These are phyloP conservation scores for Leccinellum luteum DNA, from an alignment of 768 basidiomycete species.

Conservation along the genomic window DNA sequence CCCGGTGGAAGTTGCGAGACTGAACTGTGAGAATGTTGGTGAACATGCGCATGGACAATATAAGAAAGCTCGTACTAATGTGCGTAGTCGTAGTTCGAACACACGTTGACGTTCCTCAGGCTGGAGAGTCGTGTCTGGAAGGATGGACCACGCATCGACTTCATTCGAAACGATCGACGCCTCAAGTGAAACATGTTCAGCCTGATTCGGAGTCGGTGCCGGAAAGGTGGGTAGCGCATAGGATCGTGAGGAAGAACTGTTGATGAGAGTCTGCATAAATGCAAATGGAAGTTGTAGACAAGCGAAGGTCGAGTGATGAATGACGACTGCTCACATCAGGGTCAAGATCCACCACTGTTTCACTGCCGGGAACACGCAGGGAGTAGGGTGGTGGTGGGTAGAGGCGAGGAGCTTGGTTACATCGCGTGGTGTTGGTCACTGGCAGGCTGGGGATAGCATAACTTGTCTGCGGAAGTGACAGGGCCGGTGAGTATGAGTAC, in stretches of 20 bases:
- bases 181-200: background rate
- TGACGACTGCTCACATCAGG: background rate
- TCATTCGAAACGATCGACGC: background rate
- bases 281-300: too few relatives aligned
- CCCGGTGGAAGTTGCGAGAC: background rate
- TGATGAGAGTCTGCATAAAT: too few relatives aligned
- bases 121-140: background rate
- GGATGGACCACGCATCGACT: background rate
- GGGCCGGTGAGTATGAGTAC: background rate
- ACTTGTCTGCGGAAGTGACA: background rate
- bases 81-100: background rate
- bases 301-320: background rate
- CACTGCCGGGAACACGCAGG: background rate
- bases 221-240: background rate
- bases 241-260: too few relatives aligned
- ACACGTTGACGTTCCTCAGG: background rate
- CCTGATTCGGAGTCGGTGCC: background rate
- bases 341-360: background rate
- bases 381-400: background rate
- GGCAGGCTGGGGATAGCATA: background rate
- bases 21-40: background rate
- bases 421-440: background rate
- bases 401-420: background rate
- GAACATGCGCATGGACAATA: too few relatives aligned
- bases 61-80: background rate